Conservation (phyloP, 2,329 filamentous ascomycete species). For the Cladosporium cucumerinum region DNA sequence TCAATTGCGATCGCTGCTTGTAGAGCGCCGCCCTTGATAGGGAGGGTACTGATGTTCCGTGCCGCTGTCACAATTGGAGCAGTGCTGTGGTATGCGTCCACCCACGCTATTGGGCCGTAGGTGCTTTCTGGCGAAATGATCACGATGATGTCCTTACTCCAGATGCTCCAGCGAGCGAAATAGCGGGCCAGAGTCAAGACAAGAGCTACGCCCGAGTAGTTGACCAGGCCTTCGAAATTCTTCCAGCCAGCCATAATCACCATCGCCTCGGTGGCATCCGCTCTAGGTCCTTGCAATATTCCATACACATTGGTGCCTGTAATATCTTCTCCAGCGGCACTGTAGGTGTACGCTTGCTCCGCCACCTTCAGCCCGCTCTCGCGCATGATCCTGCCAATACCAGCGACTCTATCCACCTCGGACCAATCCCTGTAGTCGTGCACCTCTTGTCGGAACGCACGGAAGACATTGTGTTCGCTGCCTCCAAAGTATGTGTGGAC, state of each 20-base stretch:
- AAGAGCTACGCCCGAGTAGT: constrained; percentile 82
- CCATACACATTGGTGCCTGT: constrained; percentile 89
- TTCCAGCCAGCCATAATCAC: constrained; percentile 87
- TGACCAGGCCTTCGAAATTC: constrained; percentile 74
- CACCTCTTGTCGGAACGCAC: constrained; percentile 84
- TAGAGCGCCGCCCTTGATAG: constrained; percentile 87
- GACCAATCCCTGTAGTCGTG: constrained; percentile 54
- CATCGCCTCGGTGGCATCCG: constrained; percentile 95
- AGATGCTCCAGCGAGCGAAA: constrained; percentile 96
- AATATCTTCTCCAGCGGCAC: constrained; percentile 69
- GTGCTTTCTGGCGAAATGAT: constrained; percentile 84
- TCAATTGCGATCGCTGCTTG: constrained; percentile 93
- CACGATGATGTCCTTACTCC: constrained; percentile 98
- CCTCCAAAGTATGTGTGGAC: constrained; percentile 97
- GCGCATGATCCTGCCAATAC: constrained; percentile 70
- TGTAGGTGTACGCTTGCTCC: constrained; percentile 83
- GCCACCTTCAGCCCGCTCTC: constrained; percentile 82
- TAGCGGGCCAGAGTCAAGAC: constrained; percentile 85
- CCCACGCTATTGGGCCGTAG: constrained; percentile 91
- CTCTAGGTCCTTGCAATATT: constrained; percentile 85
- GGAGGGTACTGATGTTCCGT: constrained; percentile 63
- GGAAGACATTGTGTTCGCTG: constrained; percentile 91
- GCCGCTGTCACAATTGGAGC: constrained; percentile 60
- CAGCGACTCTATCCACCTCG: constrained; percentile 40
- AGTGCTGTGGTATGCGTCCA: constrained; percentile 93